Percentiles rank a stretch among this genome's conserved stretches.
phyloP scores from a whole-genome alignment of 495 filamentous ascomycete species.

The Lepraria neglecta region DNA sequence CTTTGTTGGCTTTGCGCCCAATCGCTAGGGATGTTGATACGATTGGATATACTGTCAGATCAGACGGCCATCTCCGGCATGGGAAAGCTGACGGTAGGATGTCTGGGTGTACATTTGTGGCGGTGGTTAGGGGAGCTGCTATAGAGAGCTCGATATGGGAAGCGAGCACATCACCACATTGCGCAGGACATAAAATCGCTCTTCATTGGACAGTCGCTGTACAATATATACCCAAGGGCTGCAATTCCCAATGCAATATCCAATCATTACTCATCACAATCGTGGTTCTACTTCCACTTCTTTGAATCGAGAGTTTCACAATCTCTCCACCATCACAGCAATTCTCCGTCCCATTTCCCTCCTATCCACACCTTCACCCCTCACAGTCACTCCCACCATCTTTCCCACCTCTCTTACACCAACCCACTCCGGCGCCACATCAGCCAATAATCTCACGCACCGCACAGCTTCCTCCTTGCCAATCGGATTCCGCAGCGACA shows the following conservation, averaged over 20 bases:
- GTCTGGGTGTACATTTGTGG: neutral
- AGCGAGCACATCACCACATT: neutral
- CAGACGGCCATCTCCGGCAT: neutral
- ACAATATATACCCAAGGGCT: neutral
- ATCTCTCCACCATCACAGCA: slow-evolving; percentile 31
- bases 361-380: slow-evolving; percentile 38
- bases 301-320: slow-evolving; percentile 1
- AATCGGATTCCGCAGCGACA: slow-evolving; percentile 56
- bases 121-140: neutral
- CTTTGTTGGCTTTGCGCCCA: slow-evolving; percentile 18
- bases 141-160: neutral
- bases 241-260: neutral
- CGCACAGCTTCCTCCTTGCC: slow-evolving; percentile 50
- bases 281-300: neutral
- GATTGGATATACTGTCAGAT: too few relatives aligned
- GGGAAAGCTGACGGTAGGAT: neutral
- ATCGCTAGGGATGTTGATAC: neutral
- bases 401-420: slow-evolving; percentile 48
- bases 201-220: neutral
- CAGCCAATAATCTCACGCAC: slow-evolving; percentile 54
- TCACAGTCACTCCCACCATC: slow-evolving; percentile 53
- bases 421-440: slow-evolving; percentile 60
- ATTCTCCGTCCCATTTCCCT: slow-evolving; percentile 42
- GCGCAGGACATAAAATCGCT: neutral
- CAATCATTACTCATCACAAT: neutral